Base-by-base conservation (phyloP, 1,284 basidiomycete genomes). In the Tremellales sp. region DNA sequence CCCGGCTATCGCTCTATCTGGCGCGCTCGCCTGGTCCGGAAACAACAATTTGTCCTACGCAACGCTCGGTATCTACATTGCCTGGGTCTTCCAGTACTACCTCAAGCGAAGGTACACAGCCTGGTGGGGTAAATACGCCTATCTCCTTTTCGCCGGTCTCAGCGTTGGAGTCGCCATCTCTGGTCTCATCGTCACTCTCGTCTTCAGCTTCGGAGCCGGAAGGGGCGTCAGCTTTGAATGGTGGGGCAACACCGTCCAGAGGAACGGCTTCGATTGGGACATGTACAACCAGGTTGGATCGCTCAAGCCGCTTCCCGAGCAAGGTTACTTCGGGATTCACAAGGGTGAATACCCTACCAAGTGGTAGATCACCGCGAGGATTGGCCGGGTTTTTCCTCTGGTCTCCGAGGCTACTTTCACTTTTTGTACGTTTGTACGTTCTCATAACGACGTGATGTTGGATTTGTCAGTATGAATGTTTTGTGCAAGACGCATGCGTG, bases 101-200 rank as follows among this genome's bases (percentile, higher is more conserved):
- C 40, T 41, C 40, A 41, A 41, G 40, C n/a, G 40, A 3, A 41
- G 23, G 17, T 41, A 41, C 40, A 41, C 40, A 13, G 40, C 40
- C 23, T 41, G 40, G 40, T 41, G 40, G 40, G 40, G 40, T 22
- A 41, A 41, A 22, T 41, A 41, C 40, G 40, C 40, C 40, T 41
- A 17, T 22, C 13, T 41, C n/a, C 40, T 41, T 13, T 41, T 41
- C 40, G 40, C 40, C 17, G 40, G 40, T 41, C 22, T 41, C n/a
- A 13, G n/a, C n/a, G n/a, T 41, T 22, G 40, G 40, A 17, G 22
- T 17, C n/a, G 23, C 40, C 40, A 41, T 41, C 40, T 41, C 40
- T 22, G 40, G 40, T 23, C 23, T 41, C 40, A 41, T 41, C 40
- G 13, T 13, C 3, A 41, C 40, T 13, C 40, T 41, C 10, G 22